These are phyloP conservation scores for Ascochyta rabiei DNA, from an alignment of 2,329 filamentous ascomycete genomes.

Conservation along the genomic window DNA sequence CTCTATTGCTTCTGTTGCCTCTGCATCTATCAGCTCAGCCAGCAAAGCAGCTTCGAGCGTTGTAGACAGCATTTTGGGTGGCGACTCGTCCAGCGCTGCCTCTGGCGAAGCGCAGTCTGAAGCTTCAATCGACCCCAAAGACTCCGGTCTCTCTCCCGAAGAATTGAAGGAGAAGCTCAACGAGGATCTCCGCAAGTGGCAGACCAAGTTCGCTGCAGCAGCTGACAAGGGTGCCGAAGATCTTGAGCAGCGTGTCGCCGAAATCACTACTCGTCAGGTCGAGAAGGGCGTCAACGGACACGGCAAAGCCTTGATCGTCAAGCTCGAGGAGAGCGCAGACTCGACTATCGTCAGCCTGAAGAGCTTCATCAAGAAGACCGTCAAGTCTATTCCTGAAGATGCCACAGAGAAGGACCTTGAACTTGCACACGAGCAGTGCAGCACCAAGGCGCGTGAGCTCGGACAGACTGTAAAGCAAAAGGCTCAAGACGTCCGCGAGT, in stretches of 20 bases:
- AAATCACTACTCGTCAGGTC: conserved; percentile 77
- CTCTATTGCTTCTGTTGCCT: conserved; percentile 25
- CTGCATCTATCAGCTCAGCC: conserved; percentile 27
- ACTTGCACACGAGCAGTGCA: conserved; percentile 59
- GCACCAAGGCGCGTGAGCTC: conserved; percentile 66
- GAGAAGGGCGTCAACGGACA: conserved; percentile 68
- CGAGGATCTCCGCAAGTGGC: conserved; percentile 82
- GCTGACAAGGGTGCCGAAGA: conserved; percentile 82
- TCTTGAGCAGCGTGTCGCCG: conserved; percentile 64
- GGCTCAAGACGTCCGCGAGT: conserved; percentile 76
- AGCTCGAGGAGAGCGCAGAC: conserved; percentile 71
- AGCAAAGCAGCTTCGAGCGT: conserved; percentile 38
- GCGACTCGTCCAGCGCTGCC: conserved; percentile 29
- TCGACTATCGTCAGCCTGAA: conserved; percentile 71
- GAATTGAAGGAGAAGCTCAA: conserved; percentile 67
- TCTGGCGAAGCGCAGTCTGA: conserved; percentile 25
- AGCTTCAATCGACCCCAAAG: conserved; percentile 23
- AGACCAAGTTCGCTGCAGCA: conserved; percentile 83
- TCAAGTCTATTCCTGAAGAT: conserved; percentile 63
- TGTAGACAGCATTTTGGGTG: conserved; percentile 39
- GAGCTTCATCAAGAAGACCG: conserved; percentile 64
- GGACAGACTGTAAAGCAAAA: conserved; percentile 76
- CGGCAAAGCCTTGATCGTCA: conserved; percentile 69
- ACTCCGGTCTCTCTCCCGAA: conserved; percentile 36
- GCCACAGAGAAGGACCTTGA: conserved; percentile 60